Base-by-base conservation (phyloP, 2,329 filamentous ascomycete species). In the Claviceps sp. region DNA sequence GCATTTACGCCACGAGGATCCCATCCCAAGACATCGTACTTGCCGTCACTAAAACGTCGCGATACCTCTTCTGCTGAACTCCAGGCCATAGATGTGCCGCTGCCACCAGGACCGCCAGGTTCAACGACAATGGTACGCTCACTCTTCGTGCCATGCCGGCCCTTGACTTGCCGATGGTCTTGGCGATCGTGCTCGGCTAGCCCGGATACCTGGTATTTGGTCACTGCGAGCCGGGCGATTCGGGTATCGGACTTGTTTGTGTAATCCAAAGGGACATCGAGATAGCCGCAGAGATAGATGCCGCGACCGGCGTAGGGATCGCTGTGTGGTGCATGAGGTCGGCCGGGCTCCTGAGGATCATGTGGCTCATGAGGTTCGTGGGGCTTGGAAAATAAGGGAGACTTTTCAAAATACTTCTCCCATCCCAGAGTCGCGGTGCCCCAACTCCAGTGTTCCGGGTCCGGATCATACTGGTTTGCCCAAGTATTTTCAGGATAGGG, bases 1-100 rank as follows among this genome's bases (percentile, higher is more conserved):
- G 64, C 59, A 56, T 77, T 77, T 50, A 77, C 72, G 1, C 75
- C 75, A 3, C 75, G 69, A n/a, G 75, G 75, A 49, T 78, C 75
- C 69, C 72, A 78, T n/a, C 73, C 72, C 14, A 78, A 59, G 5
- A 77, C 69, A 53, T 77, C 73, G 22, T 68, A 73, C 22, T 62
- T 58, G 22, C 68, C 64, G 36, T 66, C 66, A 52, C 71, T 73
- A 13, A 76, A 59, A 3, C 70, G 68, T 51, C 66, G 57, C 3
- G 69, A 68, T 38, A 72, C 53, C 0, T 54, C 50, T 51, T 74
- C 66, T 3, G 64, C 67, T 0, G 55, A 56, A 5, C 64, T 57
- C 70, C 70, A 75, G 3, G 62, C 65, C 40, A 70, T 69, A 0
- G 51, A 60, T 0, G 69, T 74, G 3, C 74, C 74, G 54, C 71